Evolutionary conservation across 2,329 filamentous ascomycete species (phyloP).

Genomic region (Penicillium sp.): DNA sequence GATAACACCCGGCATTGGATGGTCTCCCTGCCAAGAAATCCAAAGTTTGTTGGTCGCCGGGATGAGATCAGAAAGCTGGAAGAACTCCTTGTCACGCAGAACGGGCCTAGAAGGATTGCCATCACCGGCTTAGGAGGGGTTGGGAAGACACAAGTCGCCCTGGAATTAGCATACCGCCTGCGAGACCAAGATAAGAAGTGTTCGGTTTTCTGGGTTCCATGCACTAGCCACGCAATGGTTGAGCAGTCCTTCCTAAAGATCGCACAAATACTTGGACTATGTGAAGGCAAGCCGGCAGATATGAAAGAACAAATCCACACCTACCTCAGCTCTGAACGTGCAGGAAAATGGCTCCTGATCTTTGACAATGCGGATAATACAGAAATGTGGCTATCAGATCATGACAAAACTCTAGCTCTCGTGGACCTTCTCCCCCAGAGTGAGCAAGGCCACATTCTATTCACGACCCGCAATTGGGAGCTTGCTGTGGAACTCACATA

Average conservation of each 20-base stretch:
- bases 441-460: conserved; percentile 29
- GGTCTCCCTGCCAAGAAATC: background rate
- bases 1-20: background rate
- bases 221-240: conserved; percentile 24
- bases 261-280: conserved; percentile 6
- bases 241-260: conserved; percentile 22
- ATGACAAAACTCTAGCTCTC: too few species aligned
- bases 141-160: conserved; percentile 33
- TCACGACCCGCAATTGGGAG: conserved; percentile 26
- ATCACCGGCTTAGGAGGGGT: conserved; percentile 20
- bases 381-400: conserved; percentile 23
- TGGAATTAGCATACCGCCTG: conserved; percentile 30
- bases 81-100: background rate
- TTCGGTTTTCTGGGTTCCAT: conserved; percentile 36
- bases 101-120: background rate
- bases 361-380: conserved; percentile 31
- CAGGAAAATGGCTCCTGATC: conserved; percentile 28
- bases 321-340: too few species aligned
- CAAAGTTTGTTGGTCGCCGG: background rate
- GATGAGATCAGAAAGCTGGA: background rate
- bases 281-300: background rate
- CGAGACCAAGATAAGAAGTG: conserved; percentile 2
- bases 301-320: conserved; percentile 3
- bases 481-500: too few species aligned
- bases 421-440: conserved; percentile 20